Evolutionary conservation across 805 yeast genomes (phyloP).

Genomic region (Metschnikowia reukaufii): DNA sequence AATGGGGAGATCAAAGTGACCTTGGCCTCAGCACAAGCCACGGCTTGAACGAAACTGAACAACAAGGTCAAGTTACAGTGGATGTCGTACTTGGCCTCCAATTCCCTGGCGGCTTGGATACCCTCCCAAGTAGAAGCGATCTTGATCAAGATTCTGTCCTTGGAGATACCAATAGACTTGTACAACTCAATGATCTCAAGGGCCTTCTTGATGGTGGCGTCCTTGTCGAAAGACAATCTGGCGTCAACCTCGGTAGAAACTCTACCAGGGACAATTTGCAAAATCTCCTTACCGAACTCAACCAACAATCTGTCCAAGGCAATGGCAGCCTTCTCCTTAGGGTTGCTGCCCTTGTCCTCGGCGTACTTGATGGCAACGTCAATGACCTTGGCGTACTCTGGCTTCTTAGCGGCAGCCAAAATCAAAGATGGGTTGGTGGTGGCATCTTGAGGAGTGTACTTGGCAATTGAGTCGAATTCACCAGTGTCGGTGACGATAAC

Average conservation of each 20-base stretch:
- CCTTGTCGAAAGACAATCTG: conserved; percentile 92
- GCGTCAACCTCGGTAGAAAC: conserved; percentile 99
- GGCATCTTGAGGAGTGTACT: conserved; percentile 98
- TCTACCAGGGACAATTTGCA: conserved; percentile 96
- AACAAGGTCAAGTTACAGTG: conserved; percentile 94
- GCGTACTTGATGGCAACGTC: conserved; percentile 91
- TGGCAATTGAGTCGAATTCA: conserved; percentile 96
- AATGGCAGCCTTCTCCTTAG: conserved; percentile 68
- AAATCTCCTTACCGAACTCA: conserved; percentile 93
- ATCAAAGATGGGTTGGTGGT: conserved; percentile 98
- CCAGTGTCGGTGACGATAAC: conserved; percentile 98
- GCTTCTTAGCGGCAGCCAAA: conserved; percentile 89
- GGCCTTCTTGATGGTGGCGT: conserved; percentile 93
- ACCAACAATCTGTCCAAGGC: conserved; percentile 93
- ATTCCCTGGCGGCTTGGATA: conserved; percentile 95
- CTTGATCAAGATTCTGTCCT: conserved; percentile 92
- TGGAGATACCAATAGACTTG: conserved; percentile 77
- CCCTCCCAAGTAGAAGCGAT: conserved; percentile 99
- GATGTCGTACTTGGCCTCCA: conserved; percentile 85
- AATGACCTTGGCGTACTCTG: conserved; percentile 84
- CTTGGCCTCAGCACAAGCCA: conserved; percentile 97
- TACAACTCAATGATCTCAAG: conserved; percentile 84
- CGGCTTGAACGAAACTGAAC: conserved; percentile 96
- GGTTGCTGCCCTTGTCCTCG: conserved; percentile 56
- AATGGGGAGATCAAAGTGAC: conserved; percentile 97